Percentiles rank a stretch among this genome's conserved stretches.
phyloP scores from a whole-genome alignment of 1,284 basidiomycete genomes.

The Peniophora sp. region DNA sequence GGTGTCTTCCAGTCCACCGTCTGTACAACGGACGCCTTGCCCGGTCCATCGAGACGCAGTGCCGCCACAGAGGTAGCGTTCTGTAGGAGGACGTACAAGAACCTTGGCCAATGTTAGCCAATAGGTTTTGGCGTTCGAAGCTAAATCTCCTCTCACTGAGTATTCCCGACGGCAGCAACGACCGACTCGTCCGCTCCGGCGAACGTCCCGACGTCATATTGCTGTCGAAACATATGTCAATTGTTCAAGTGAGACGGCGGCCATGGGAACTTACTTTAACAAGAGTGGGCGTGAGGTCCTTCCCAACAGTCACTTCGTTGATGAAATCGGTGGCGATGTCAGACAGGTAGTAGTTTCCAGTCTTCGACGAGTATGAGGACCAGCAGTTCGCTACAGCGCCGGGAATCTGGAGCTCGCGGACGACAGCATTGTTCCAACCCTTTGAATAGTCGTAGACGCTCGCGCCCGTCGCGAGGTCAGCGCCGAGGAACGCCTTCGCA shows the following conservation, averaged over 20 bases:
- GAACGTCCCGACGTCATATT: neutral
- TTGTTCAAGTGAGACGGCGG: neutral
- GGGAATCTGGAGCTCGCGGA: neutral
- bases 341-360: neutral
- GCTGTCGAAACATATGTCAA: neutral
- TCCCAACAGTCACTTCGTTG: neutral
- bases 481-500: neutral
- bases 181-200: neutral
- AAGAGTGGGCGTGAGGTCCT: neutral
- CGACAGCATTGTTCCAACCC: neutral
- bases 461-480: neutral
- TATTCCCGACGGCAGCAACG: neutral
- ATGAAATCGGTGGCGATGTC: neutral
- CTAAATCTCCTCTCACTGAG: neutral
- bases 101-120: constrained; percentile 16
- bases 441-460: neutral
- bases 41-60: constrained; percentile 27
- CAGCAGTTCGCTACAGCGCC: neutral
- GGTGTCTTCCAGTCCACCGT: too few relatives aligned
- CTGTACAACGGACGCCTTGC: constrained; percentile 16
- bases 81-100: constrained; percentile 31
- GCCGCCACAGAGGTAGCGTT: constrained; percentile 28
- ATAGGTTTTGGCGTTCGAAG: neutral
- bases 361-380: neutral
- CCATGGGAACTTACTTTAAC: neutral